Base-by-base conservation (phyloP, 805 yeast species). In the Sugiyamaella mastotermitis region DNA sequence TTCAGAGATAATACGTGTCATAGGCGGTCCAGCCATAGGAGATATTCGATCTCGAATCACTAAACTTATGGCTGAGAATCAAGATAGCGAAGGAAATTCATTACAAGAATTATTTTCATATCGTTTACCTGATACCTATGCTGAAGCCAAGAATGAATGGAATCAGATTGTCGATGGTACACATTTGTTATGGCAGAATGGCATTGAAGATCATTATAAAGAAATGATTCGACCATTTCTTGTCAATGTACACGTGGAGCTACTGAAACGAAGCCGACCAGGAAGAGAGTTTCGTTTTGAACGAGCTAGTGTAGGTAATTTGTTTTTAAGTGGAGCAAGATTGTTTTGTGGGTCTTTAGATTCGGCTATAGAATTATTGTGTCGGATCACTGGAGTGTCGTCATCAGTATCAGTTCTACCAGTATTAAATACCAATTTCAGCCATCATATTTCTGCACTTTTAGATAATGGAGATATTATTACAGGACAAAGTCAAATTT, bases 1-100 rank as follows among this genome's bases (percentile, higher is more conserved):
- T 0, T 80, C 94, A 19, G 97, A 88, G 59, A 72, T 88, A 17
- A 68, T 87, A 4, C 62, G 96, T 10, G 84, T 86, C 1, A 67
- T 88, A 13, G 95, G 95, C 2, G 97, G 97, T 0, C 95, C 95
- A 2, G 96, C 97, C 0, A 85, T 88, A 38, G 97, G 97, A 2
- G 97, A 88, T 55, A 69, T 88, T 2, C 64, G 97, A 34, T 84
- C 95, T 0, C 60, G 97, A 40, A 68, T 87, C 20, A 83, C 86
- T 0, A 62, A 88, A 38, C 61, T 88, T 41, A 80, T 85, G 24
- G 81, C 86, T 1, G 35, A 37, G 10, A 63, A 68, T 19, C 45
- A 72, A 24, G 56, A 66, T 13, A n/a, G n/a, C n/a, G 56, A 61
- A 2, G 26, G 23, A 15, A n/a, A n/a, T 9, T 21, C 37, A 9